A percentile compares a stretch with the other conserved stretches of the same genome.
Conservation (phyloP, 371 early-diverging fungal genomes). For the Mucor lusitanicus region DNA sequence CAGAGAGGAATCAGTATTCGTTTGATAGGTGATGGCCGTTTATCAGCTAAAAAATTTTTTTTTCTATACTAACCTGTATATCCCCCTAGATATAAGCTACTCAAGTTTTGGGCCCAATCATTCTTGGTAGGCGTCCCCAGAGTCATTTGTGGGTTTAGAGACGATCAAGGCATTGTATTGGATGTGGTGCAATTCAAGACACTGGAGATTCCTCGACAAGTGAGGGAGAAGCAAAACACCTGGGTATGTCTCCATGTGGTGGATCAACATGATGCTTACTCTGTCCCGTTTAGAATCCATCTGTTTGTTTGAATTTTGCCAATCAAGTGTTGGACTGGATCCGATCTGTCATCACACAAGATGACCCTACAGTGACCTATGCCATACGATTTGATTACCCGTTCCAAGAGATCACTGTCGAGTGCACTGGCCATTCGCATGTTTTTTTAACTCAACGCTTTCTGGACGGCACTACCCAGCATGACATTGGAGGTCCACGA, state of each 20-base stretch:
- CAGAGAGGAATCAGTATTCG: constrained; percentile 44
- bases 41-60: background rate
- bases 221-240: constrained; percentile 56
- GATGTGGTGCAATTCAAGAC: constrained; percentile 68
- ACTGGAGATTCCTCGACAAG: constrained; percentile 79
- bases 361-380: constrained; percentile 48
- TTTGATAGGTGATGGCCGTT: constrained; percentile 63
- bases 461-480: constrained; percentile 34
- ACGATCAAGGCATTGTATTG: constrained; percentile 68
- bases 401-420: constrained; percentile 37
- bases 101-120: constrained; percentile 92
- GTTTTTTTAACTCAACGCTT: constrained; percentile 52
- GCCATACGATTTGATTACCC: constrained; percentile 45
- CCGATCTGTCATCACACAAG: constrained; percentile 24
- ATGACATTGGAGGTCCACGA: constrained; percentile 46
- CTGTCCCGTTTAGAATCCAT: constrained; percentile 36
- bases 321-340: constrained; percentile 49
- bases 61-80: background rate
- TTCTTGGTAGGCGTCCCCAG: constrained; percentile 86
- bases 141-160: constrained; percentile 85
- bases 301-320: constrained; percentile 56
- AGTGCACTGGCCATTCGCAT: constrained; percentile 28
- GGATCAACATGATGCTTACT: background rate
- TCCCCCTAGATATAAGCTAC: constrained; percentile 67
- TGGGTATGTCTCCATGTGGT: constrained; percentile 49